A percentile compares a stretch with the other conserved stretches of the same genome.
phyloP scores from a whole-genome alignment of 495 filamentous ascomycete species.

The Penicillium mononematosum region DNA sequence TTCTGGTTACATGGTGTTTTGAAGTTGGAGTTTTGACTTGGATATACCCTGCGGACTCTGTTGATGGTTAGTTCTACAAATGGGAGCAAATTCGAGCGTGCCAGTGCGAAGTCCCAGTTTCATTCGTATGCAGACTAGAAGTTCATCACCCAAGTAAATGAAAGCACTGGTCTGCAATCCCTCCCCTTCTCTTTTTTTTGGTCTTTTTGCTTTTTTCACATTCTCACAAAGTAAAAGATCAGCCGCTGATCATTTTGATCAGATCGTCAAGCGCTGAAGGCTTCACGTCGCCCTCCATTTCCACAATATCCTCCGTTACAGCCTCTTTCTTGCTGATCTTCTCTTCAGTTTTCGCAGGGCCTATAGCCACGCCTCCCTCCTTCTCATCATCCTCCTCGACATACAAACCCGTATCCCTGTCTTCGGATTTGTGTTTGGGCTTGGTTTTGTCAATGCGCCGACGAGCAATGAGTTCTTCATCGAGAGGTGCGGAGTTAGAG shows the following conservation, averaged over 20 bases:
- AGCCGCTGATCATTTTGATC: constrained; percentile 3
- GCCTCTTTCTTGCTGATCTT: neutral
- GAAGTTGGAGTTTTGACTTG: constrained; percentile 9
- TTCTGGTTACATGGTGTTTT: constrained; percentile 10
- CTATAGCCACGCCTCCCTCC: neutral
- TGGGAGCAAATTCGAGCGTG: neutral
- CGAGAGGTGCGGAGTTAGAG: neutral
- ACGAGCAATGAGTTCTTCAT: neutral
- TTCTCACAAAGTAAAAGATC: neutral
- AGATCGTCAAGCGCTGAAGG: constrained; percentile 26
- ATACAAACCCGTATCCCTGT: neutral
- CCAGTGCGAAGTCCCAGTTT: neutral
- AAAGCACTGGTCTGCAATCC: neutral
- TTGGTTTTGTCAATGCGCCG: neutral
- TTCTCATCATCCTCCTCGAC: neutral
- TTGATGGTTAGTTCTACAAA: neutral
- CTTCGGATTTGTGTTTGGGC: neutral
- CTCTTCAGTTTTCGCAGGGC: neutral
- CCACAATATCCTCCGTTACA: constrained; percentile 24
- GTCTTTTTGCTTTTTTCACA: too few species aligned
- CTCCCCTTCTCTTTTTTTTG: neutral
- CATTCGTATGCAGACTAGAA: neutral
- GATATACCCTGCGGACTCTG: constrained; percentile 2
- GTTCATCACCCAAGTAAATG: neutral
- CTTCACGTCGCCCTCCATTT: constrained; percentile 30